Percentiles rank a stretch among this genome's conserved stretches.
These are phyloP conservation scores for Boletus huronensis DNA, from an alignment of 768 basidiomycete species.

Conservation along the genomic window DNA sequence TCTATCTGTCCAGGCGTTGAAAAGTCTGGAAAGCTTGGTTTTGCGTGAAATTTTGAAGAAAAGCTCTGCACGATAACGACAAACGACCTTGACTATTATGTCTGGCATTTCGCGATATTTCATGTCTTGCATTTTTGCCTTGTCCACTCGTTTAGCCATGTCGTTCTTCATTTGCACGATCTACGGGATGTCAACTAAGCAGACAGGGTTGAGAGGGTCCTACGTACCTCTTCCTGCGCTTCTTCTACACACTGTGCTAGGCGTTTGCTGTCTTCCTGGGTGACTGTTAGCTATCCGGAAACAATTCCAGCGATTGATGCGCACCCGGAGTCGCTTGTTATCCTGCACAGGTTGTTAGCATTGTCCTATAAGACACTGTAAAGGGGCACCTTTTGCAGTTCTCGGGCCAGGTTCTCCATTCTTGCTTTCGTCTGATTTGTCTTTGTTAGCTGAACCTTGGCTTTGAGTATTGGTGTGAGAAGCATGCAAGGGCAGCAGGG, in stretches of 20 bases:
- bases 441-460: constrained; percentile 82
- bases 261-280: constrained; percentile 81
- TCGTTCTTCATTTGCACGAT: constrained; percentile 79
- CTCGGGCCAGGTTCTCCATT: constrained; percentile 87
- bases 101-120: constrained; percentile 87
- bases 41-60: constrained; percentile 94
- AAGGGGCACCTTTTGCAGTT: constrained; percentile 73
- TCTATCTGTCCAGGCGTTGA: constrained; percentile 84
- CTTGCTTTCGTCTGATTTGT: constrained; percentile 85
- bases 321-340: constrained; percentile 82
- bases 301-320: constrained; percentile 19
- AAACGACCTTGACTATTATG: constrained; percentile 84
- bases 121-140: constrained; percentile 71
- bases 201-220: background rate
- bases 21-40: constrained; percentile 77
- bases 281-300: constrained; percentile 20
- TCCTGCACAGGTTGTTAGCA: constrained; percentile 48
- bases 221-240: constrained; percentile 73
- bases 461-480: constrained; percentile 36
- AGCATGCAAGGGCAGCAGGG: constrained; percentile 1
- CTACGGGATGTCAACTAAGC: constrained; percentile 34
- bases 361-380: constrained; percentile 6
- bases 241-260: constrained; percentile 79
- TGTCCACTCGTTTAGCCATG: constrained; percentile 76
- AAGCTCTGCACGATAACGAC: constrained; percentile 84